Evolutionary conservation across 1,284 basidiomycete genomes (phyloP).

Genomic region (Cystobasidium sp.): DNA sequence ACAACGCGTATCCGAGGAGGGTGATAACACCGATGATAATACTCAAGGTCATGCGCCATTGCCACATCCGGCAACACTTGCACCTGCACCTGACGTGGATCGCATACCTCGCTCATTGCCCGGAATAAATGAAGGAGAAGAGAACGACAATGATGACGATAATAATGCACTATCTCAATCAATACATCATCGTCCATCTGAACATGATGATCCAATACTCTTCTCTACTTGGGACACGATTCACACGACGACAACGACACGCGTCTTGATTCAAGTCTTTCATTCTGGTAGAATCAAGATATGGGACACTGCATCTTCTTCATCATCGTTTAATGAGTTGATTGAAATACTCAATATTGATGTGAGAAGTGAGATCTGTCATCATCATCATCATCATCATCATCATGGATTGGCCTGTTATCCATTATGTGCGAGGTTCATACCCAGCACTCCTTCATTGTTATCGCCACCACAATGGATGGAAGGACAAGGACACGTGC

Average conservation of each 20-base stretch:
- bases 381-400: too few species aligned
- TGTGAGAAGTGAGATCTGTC: background rate
- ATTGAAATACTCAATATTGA: constrained; percentile 32
- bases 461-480: background rate
- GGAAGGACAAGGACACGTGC: constrained; percentile 12
- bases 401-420: background rate
- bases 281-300: constrained; percentile 30
- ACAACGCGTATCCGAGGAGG: constrained; percentile 32
- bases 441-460: background rate
- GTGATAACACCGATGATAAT: too few species aligned
- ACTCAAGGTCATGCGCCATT: background rate
- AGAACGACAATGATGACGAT: constrained; percentile 15
- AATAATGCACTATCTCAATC: constrained; percentile 16
- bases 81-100: constrained; percentile 8
- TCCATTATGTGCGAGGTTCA: constrained; percentile 21
- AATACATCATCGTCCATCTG: constrained; percentile 23
- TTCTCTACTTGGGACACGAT: constrained; percentile 34
- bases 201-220: constrained; percentile 8
- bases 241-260: constrained; percentile 16
- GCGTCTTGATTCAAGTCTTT: constrained; percentile 32
- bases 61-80: background rate
- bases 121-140: background rate
- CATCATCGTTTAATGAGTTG: constrained; percentile 6
- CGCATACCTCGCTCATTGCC: background rate
- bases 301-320: too few species aligned